Percentiles rank a stretch among this genome's conserved stretches.
phyloP scores from a whole-genome alignment of 2,329 filamentous ascomycete species.

The Neofusicoccum laricinum region DNA sequence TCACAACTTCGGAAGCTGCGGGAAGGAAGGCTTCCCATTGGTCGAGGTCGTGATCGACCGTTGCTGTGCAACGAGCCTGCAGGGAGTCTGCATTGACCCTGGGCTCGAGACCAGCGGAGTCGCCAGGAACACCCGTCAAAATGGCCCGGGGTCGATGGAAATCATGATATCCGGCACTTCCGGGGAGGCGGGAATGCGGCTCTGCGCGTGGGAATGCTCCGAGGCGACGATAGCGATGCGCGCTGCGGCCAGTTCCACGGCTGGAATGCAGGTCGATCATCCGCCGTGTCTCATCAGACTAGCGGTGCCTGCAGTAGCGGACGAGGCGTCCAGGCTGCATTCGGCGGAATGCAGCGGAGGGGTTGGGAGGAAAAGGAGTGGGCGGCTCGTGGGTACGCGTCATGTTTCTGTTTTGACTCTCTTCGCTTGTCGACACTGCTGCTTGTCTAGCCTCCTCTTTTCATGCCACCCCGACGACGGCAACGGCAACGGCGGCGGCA shows the following conservation, averaged over 20 bases:
- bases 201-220: neutral
- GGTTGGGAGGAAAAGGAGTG: neutral
- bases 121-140: neutral
- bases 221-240: neutral
- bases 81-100: neutral
- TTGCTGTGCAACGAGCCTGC: neutral
- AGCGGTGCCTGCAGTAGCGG: neutral
- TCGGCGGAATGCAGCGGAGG: neutral
- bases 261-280: conserved; percentile 3
- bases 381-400: neutral
- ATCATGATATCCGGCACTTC: neutral
- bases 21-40: neutral
- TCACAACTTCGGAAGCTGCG: neutral
- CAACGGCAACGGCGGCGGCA: neutral
- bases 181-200: conserved; percentile 3
- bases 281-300: conserved; percentile 1
- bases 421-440: conserved; percentile 3
- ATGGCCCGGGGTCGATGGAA: neutral
- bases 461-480: conserved; percentile 2
- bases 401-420: conserved; percentile 10
- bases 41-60: neutral
- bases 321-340: neutral
- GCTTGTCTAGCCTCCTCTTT: conserved; percentile 6
- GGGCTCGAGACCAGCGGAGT: neutral
- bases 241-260: neutral